Evolutionary conservation across 108 stramenopile genomes (phyloP).

Genomic region (Fragilaria radians): DNA sequence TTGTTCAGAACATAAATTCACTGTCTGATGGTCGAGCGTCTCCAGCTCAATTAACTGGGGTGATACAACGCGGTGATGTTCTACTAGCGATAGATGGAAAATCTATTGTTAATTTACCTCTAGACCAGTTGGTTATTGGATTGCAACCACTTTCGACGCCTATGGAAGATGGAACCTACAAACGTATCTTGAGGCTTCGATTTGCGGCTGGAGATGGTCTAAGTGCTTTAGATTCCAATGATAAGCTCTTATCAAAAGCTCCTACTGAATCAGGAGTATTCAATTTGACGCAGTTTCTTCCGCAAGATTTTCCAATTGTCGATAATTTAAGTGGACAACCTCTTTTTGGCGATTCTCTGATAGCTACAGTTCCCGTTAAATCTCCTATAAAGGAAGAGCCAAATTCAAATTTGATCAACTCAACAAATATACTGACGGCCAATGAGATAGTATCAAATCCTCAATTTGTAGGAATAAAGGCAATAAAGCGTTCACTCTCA

Average conservation of each 20-base stretch:
- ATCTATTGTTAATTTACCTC: conserved; percentile 49
- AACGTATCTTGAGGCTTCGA: conserved; percentile 46
- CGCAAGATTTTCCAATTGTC: conserved; percentile 52
- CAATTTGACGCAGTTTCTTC: conserved; percentile 12
- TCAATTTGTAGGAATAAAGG: not conserved
- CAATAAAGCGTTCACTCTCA: not conserved
- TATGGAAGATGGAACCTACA: conserved; percentile 35
- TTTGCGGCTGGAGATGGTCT: conserved; percentile 57
- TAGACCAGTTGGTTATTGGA: conserved; percentile 57
- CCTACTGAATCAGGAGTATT: conserved; percentile 16
- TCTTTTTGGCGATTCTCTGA: conserved; percentile 26
- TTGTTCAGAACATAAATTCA: conserved; percentile 62
- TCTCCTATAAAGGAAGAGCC: too few relatives aligned
- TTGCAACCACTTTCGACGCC: conserved; percentile 68
- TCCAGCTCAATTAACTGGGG: conserved; percentile 70
- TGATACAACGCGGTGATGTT: conserved; percentile 68
- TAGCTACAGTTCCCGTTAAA: too few relatives aligned
- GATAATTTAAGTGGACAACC: conserved; percentile 77
- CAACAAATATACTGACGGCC: not conserved
- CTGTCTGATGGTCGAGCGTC: conserved; percentile 70
- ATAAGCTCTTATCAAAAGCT: conserved; percentile 20
- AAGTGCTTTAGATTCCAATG: conserved; percentile 36
- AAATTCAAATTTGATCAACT: too few relatives aligned
- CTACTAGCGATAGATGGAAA: conserved; percentile 57
- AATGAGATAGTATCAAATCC: not conserved